Evolutionary conservation across 371 early-diverging fungal species (phyloP).

Genomic region (Apophysomyces elegans): DNA sequence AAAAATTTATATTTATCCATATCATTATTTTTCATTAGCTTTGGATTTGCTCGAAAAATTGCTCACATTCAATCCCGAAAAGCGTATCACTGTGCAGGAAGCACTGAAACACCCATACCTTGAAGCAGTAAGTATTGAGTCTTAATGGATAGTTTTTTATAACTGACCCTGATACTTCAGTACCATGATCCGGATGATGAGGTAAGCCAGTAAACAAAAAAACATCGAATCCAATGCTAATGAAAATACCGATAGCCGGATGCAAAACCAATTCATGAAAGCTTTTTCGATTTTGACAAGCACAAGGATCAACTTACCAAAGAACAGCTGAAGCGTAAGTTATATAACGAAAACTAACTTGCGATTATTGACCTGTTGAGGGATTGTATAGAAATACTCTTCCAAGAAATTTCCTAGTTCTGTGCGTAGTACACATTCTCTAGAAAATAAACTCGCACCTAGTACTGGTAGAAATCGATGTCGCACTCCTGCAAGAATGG

Average conservation of each 20-base stretch:
- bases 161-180: slow-evolving; percentile 24
- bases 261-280: slow-evolving; percentile 77
- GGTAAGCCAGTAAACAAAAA: slow-evolving; percentile 17
- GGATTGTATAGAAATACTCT: slow-evolving; percentile 8
- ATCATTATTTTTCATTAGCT: slow-evolving; percentile 50
- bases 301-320: slow-evolving; percentile 85
- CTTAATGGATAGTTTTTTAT: neutral
- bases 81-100: slow-evolving; percentile 93
- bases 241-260: slow-evolving; percentile 47
- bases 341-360: neutral
- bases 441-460: neutral
- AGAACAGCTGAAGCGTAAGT: slow-evolving; percentile 79
- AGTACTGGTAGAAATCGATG: neutral
- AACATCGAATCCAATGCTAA: neutral
- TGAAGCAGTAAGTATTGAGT: slow-evolving; percentile 53
- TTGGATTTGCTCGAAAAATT: slow-evolving; percentile 90
- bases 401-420: slow-evolving; percentile 10
- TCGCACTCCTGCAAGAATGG: neutral
- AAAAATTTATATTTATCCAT: neutral
- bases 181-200: slow-evolving; percentile 89
- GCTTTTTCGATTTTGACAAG: slow-evolving; percentile 89
- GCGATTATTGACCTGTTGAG: neutral
- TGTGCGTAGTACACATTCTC: neutral
- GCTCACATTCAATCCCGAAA: slow-evolving; percentile 91
- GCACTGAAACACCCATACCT: slow-evolving; percentile 93